Percentiles rank a stretch among this genome's conserved stretches.
Conservation (phyloP, 768 basidiomycete genomes). For the Pleurotus tuoliensis region DNA sequence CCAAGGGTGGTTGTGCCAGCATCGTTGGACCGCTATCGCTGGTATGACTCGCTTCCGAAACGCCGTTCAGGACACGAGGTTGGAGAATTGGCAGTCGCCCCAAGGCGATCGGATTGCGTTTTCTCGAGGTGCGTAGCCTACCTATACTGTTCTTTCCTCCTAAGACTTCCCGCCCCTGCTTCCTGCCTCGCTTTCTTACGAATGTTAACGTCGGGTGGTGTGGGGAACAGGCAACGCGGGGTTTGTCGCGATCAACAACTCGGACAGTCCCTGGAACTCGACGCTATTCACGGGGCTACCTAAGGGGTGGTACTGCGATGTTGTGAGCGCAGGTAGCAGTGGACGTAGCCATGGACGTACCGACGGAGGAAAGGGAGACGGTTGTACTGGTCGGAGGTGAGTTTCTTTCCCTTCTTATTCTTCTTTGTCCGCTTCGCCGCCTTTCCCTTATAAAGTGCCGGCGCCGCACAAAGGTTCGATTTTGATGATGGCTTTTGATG, state of each 20-base stretch:
- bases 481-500: no score
- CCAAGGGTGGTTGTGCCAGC: conserved; percentile 65
- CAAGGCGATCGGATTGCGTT: conserved; percentile 42
- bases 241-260: conserved; percentile 51
- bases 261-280: conserved; percentile 34
- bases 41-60: conserved; percentile 68
- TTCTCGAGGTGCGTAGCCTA: conserved; percentile 32
- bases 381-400: no score
- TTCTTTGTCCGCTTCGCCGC: no score
- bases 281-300: conserved; percentile 43
- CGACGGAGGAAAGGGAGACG: no score
- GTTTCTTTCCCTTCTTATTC: no score
- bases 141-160: neutral
- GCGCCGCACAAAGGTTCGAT: no score
- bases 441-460: no score
- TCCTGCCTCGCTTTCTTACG: neutral
- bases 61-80: conserved; percentile 36
- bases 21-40: conserved; percentile 51
- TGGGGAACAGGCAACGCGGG: conserved; percentile 31
- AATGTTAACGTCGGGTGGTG: neutral
- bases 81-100: conserved; percentile 35
- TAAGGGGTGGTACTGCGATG: conserved; percentile 46
- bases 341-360: no score
- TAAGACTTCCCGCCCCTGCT: neutral
- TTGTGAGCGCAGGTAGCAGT: conserved; percentile 29